These are phyloP conservation scores for Coemansia sp. DNA, from an alignment of 192 early-diverging fungal species.

Conservation along the genomic window DNA sequence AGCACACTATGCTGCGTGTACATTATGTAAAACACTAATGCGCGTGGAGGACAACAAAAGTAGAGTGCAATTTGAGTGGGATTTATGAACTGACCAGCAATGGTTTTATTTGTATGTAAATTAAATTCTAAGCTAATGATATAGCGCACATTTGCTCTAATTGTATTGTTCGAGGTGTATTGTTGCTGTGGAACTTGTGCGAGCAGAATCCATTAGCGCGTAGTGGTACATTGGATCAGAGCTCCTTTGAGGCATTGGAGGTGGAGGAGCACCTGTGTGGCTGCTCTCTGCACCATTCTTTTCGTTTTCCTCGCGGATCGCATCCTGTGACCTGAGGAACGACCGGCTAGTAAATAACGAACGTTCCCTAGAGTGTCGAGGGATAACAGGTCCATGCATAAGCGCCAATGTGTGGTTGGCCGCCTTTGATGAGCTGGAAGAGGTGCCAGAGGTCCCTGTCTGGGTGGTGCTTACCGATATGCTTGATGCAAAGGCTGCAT, in stretches of 20 bases:
- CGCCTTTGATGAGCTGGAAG: constrained; percentile 15
- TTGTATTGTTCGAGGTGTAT: constrained; percentile 35
- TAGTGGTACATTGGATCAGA: constrained; percentile 5
- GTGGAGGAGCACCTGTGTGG: not conserved
- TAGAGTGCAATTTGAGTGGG: not conserved
- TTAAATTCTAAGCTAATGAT: too few species aligned
- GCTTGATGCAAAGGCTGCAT: not conserved
- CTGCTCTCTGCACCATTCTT: not conserved
- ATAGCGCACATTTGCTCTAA: not conserved
- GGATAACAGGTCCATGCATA: constrained; percentile 37
- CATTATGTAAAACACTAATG: too few species aligned
- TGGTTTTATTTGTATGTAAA: too few species aligned
- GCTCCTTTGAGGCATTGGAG: not conserved
- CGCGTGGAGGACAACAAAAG: not conserved
- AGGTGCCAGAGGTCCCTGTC: constrained; percentile 12
- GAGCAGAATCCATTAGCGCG: not conserved
- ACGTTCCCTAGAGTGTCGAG: constrained; percentile 25
- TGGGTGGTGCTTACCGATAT: constrained; percentile 16
- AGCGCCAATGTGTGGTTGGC: constrained; percentile 27
- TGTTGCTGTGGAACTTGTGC: constrained; percentile 26
- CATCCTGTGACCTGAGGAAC: constrained; percentile 28
- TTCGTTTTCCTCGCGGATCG: constrained; percentile 5
- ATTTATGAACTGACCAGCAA: too few species aligned
- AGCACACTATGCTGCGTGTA: not conserved
- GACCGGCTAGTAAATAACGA: constrained; percentile 9